phyloP scores from a whole-genome alignment of 2,329 filamentous ascomycete genomes.

The Chrysosporium keratinophilum region DNA sequence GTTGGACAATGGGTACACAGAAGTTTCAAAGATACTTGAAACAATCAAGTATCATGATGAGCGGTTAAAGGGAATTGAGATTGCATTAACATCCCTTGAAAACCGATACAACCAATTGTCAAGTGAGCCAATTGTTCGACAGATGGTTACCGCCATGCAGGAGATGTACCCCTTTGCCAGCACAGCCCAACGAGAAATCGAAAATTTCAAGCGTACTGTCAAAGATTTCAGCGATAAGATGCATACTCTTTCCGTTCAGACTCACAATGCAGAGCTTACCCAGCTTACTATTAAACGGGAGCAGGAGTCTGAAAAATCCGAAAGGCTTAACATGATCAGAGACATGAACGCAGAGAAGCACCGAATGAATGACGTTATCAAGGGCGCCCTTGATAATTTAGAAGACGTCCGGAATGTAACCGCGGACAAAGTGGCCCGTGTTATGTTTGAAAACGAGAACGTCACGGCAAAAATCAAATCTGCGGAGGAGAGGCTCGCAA shows the following conservation, averaged over 20 bases:
- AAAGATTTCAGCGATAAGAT: neutral
- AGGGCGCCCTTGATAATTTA: neutral
- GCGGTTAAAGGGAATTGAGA: neutral
- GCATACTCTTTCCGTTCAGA: neutral
- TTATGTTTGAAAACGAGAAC: neutral
- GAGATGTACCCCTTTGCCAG: conserved; percentile 29
- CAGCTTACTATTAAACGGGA: neutral
- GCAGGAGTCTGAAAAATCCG: neutral
- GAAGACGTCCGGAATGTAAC: conserved; percentile 7
- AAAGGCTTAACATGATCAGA: conserved; percentile 7
- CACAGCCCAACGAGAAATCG: conserved; percentile 19
- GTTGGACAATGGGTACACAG: neutral
- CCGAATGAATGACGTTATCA: conserved; percentile 13
- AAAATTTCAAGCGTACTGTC: conserved; percentile 14
- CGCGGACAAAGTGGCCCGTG: neutral
- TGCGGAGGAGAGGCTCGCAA: neutral
- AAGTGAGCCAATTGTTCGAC: conserved; percentile 28
- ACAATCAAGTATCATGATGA: neutral
- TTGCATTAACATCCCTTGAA: conserved; percentile 29
- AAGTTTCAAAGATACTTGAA: neutral
- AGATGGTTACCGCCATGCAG: conserved; percentile 27
- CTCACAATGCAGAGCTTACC: neutral
- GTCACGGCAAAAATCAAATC: neutral
- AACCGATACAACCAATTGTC: conserved; percentile 42
- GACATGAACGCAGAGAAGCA: conserved; percentile 15